Conservation (phyloP, 2,329 filamentous ascomycete species). For the Coniella vitis region DNA sequence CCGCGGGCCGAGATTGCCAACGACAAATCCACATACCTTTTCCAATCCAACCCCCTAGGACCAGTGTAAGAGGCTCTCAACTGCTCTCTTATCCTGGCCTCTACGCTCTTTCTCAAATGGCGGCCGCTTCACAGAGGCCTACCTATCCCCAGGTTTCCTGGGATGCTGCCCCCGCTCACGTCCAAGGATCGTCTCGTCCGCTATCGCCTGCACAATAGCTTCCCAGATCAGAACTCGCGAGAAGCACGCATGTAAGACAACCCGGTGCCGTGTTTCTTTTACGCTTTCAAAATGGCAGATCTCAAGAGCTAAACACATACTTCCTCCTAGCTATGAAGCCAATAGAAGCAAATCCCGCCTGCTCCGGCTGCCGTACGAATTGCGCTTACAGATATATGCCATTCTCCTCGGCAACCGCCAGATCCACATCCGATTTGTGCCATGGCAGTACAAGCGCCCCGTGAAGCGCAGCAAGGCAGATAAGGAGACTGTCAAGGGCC, state of each 20-base stretch:
- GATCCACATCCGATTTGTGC: slow-evolving; percentile 26
- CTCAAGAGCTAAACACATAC: too few relatives aligned
- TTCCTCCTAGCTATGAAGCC: slow-evolving; percentile 19
- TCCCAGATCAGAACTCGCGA: slow-evolving; percentile 7
- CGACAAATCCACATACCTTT: too few relatives aligned
- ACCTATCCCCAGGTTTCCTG: background rate
- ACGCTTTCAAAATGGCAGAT: background rate
- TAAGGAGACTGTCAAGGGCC: slow-evolving; percentile 19
- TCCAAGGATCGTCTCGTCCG: slow-evolving; percentile 3
- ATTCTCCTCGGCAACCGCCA: slow-evolving; percentile 27
- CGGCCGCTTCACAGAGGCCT: background rate
- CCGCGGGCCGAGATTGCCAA: too few relatives aligned
- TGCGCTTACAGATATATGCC: slow-evolving; percentile 29
- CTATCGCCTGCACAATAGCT: slow-evolving; percentile 10
- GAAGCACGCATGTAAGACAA: slow-evolving; percentile 11
- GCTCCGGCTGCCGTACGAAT: slow-evolving; percentile 26
- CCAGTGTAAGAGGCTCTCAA: too few relatives aligned
- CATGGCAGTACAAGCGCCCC: slow-evolving; percentile 20
- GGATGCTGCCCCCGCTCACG: background rate
- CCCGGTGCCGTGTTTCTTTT: background rate
- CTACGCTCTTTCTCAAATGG: background rate
- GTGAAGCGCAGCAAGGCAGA: slow-evolving; percentile 17
- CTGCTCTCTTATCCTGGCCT: background rate
- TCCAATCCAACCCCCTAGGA: too few relatives aligned
- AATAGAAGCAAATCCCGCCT: slow-evolving; percentile 24